These are phyloP conservation scores for Acanthamoeba sp. DNA, from an alignment of 208 protist species.

Conservation along the genomic window DNA sequence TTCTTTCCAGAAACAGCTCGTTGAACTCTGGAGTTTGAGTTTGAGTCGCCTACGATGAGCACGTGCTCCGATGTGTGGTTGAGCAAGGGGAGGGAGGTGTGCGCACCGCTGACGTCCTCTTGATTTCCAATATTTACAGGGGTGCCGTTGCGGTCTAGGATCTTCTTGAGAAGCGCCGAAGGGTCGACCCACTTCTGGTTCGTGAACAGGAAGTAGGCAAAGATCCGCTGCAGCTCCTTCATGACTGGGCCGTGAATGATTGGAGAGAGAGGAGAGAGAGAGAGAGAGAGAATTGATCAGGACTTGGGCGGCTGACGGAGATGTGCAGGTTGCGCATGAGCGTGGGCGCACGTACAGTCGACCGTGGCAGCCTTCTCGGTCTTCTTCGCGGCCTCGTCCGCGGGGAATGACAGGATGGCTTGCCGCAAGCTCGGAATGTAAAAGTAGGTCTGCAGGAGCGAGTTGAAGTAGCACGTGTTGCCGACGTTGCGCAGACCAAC, in stretches of 20 bases:
- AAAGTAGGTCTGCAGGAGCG: conserved; percentile 76
- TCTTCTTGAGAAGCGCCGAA: conserved; percentile 50
- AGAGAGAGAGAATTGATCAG: background rate
- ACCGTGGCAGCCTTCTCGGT: conserved; percentile 35
- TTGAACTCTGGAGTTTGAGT: conserved; percentile 43
- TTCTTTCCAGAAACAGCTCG: conserved; percentile 67
- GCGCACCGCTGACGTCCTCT: conserved; percentile 63
- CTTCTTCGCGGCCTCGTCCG: conserved; percentile 35
- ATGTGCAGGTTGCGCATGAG: background rate
- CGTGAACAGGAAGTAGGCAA: conserved; percentile 66
- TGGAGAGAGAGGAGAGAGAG: background rate
- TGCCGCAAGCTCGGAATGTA: conserved; percentile 67
- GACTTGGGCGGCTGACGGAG: background rate
- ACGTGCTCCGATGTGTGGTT: background rate
- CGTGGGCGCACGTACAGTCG: conserved; percentile 6
- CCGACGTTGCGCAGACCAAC: conserved; percentile 73
- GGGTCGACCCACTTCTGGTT: conserved; percentile 73
- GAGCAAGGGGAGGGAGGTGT: background rate
- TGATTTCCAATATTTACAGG: conserved; percentile 73
- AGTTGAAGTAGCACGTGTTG: conserved; percentile 81
- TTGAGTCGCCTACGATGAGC: background rate
- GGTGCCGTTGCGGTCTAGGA: conserved; percentile 39
- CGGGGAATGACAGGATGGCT: conserved; percentile 62
- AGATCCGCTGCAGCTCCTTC: conserved; percentile 66
- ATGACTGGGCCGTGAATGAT: conserved; percentile 6